A percentile compares a stretch with the other conserved stretches of the same genome.
These are phyloP conservation scores for Dicorynia guianensis DNA, from an alignment of 306 rosid species.

Conservation along the genomic window DNA sequence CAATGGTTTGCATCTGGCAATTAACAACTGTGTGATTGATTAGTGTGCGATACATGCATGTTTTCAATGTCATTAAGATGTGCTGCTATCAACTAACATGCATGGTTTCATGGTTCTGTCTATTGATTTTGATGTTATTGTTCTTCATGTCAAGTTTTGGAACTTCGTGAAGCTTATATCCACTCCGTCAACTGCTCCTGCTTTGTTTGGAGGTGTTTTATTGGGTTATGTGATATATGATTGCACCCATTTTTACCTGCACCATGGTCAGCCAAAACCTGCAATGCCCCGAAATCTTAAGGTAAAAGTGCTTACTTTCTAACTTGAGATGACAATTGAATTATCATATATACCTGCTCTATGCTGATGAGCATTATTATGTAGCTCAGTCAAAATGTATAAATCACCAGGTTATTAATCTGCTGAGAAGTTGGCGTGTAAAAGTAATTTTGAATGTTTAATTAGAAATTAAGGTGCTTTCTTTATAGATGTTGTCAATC, in stretches of 20 bases:
- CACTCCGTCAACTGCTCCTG: slow-evolving; percentile 71
- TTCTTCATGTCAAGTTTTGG: slow-evolving; percentile 68
- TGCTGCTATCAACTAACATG: not conserved
- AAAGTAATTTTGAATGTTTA: slow-evolving; percentile 11
- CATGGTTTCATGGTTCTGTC: slow-evolving; percentile 28
- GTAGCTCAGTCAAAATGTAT: not conserved
- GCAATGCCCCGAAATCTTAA: slow-evolving; percentile 59
- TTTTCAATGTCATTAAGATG: not conserved
- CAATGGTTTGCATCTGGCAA: too few relatives aligned
- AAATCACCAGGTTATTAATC: slow-evolving; percentile 14
- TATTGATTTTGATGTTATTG: slow-evolving; percentile 32
- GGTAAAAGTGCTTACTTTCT: slow-evolving; percentile 55
- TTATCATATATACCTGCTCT: not conserved
- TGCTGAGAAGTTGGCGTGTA: slow-evolving; percentile 1
- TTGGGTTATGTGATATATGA: slow-evolving; percentile 93
- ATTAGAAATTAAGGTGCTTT: slow-evolving; percentile 6
- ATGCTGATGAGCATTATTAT: slow-evolving; percentile 19
- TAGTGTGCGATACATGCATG: not conserved
- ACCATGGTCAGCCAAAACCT: slow-evolving; percentile 87
- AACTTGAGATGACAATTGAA: slow-evolving; percentile 21
- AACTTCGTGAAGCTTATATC: slow-evolving; percentile 59
- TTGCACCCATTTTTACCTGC: slow-evolving; percentile 90
- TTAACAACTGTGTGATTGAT: too few relatives aligned
- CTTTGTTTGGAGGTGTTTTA: slow-evolving; percentile 84
- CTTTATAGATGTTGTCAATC: not conserved